Evolutionary conservation across 768 basidiomycete genomes (phyloP).

Genomic region (Stropharia rugosoannulata): DNA sequence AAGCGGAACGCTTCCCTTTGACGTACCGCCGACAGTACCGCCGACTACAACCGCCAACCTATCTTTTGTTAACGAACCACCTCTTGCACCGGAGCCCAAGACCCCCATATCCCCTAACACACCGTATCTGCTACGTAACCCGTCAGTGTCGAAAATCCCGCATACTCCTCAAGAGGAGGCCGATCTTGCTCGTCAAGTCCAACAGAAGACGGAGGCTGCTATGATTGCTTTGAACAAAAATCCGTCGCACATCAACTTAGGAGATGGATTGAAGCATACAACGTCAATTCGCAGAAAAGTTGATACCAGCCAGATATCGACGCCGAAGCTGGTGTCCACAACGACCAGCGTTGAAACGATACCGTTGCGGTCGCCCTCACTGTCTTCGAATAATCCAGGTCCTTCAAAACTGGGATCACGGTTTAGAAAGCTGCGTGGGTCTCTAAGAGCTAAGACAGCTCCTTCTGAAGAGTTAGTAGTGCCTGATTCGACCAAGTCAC

Average conservation of each 20-base stretch:
- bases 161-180: slow-evolving; percentile 46
- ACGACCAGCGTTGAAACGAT: slow-evolving; percentile 69
- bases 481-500: slow-evolving; percentile 36
- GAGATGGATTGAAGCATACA: slow-evolving; percentile 36
- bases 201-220: slow-evolving; percentile 66
- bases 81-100: slow-evolving; percentile 19
- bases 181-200: slow-evolving; percentile 63
- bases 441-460: slow-evolving; percentile 53
- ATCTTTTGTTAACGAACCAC: slow-evolving; percentile 5
- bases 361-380: slow-evolving; percentile 54
- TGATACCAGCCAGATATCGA: slow-evolving; percentile 62
- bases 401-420: slow-evolving; percentile 67
- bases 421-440: slow-evolving; percentile 70
- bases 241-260: slow-evolving; percentile 40
- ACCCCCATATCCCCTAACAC: slow-evolving; percentile 22
- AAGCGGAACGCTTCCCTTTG: not conserved
- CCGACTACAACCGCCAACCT: not conserved
- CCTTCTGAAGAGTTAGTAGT: slow-evolving; percentile 42
- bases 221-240: slow-evolving; percentile 57
- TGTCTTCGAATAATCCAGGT: slow-evolving; percentile 41
- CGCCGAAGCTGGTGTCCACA: slow-evolving; percentile 63
- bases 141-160: slow-evolving; percentile 42
- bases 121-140: slow-evolving; percentile 35
- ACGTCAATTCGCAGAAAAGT: slow-evolving; percentile 56
- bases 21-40: not conserved